Evolutionary conservation across 2,329 filamentous ascomycete genomes (phyloP).

Genomic region (Botryotinia globosa): DNA sequence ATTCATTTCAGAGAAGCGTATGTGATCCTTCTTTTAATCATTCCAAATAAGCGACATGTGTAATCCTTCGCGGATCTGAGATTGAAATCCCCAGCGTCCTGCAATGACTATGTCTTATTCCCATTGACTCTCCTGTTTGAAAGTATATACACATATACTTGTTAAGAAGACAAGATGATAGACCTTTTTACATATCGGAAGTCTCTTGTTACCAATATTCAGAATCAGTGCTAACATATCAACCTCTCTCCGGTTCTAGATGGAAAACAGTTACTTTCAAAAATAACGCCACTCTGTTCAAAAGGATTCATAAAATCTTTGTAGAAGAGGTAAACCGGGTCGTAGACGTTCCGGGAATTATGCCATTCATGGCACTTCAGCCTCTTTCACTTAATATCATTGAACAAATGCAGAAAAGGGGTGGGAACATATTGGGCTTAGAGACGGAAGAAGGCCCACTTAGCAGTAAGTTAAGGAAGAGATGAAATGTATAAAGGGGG

Average conservation of each 20-base stretch:
- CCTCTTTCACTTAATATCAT: neutral
- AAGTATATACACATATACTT: neutral
- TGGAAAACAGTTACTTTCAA: conserved; percentile 10
- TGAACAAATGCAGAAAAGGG: neutral
- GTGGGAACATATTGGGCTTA: neutral
- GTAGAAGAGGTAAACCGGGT: neutral
- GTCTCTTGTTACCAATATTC: neutral
- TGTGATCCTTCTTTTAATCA: neutral
- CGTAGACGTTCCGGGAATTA: neutral
- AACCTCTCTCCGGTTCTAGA: neutral
- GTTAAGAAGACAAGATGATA: neutral
- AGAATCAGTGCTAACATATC: neutral
- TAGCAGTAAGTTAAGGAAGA: neutral
- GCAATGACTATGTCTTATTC: neutral
- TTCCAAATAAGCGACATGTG: neutral
- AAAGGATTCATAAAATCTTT: neutral
- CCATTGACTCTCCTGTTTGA: neutral
- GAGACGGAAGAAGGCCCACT: neutral
- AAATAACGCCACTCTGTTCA: neutral
- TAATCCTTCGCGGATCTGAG: neutral
- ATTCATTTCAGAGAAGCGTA: neutral
- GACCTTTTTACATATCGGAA: neutral
- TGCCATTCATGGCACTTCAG: neutral
- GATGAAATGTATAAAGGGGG: neutral
- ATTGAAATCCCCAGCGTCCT: neutral